These are phyloP conservation scores for Heracleum sosnowskyi DNA, from an alignment of 129 eudicot species.

Conservation along the genomic window DNA sequence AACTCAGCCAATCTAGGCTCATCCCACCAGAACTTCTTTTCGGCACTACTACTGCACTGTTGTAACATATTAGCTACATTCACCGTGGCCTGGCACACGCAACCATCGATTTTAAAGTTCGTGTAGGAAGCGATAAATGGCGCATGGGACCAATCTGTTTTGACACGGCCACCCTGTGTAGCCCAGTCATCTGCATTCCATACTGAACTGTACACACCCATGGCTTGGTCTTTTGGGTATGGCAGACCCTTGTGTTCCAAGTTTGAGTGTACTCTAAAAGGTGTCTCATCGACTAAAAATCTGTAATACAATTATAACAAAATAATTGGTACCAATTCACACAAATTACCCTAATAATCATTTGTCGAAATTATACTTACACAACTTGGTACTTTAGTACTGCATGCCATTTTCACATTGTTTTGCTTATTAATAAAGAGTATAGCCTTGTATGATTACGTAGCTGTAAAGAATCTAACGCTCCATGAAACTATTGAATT, in stretches of 20 bases:
- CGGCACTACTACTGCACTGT: constrained; percentile 35
- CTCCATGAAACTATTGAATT: too few species aligned
- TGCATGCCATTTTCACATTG: too few species aligned
- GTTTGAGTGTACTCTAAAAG: constrained; percentile 69
- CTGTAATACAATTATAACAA: constrained; percentile 18
- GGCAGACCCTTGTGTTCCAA: constrained; percentile 80
- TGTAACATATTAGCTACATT: not conserved
- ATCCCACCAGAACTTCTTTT: constrained; percentile 60
- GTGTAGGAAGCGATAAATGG: constrained; percentile 68
- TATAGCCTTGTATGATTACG: too few species aligned
- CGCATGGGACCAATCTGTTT: constrained; percentile 81
- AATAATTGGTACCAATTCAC: not conserved
- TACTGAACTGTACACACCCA: constrained; percentile 89
- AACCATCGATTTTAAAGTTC: constrained; percentile 58
- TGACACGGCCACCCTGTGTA: constrained; percentile 84
- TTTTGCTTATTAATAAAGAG: too few species aligned
- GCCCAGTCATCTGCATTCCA: constrained; percentile 99
- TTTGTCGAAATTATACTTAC: too few species aligned
- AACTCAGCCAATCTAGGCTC: constrained; percentile 64
- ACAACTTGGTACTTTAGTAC: too few species aligned
- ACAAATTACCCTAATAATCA: too few species aligned
- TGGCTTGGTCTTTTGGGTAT: constrained; percentile 69
- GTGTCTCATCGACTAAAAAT: constrained; percentile 79
- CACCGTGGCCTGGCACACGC: constrained; percentile 29
- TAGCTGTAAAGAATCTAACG: too few species aligned